Conservation (phyloP, 768 basidiomycete genomes). For the Agaricus subrufescens region DNA sequence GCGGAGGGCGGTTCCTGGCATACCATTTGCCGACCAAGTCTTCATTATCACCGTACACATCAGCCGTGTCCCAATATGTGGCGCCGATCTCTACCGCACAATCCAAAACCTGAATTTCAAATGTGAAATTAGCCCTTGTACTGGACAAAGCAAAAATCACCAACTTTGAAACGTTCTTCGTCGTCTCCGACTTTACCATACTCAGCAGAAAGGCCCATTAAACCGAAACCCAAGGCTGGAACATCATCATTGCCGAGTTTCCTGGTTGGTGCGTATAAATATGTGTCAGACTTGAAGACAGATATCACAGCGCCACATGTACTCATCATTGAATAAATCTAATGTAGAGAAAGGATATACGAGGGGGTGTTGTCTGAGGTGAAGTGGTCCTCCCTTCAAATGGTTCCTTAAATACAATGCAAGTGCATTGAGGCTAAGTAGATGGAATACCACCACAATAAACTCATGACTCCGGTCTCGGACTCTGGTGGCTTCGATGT, state of each 20-base stretch:
- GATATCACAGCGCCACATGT: too few relatives aligned
- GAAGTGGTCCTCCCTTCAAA: too few relatives aligned
- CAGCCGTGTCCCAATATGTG: conserved; percentile 46
- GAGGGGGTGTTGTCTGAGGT: too few relatives aligned
- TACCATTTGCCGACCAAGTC: conserved; percentile 39
- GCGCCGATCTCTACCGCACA: conserved; percentile 35
- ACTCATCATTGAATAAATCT: too few relatives aligned
- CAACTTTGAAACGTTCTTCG: conserved; percentile 50
- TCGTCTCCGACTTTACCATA: conserved; percentile 44
- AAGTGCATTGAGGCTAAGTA: too few relatives aligned
- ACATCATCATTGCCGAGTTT: conserved; percentile 42
- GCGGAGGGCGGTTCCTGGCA: background rate
- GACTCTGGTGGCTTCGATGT: too few relatives aligned
- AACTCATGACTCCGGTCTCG: too few relatives aligned
- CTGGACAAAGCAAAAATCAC: conserved; percentile 20
- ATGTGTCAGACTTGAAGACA: too few relatives aligned
- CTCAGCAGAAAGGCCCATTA: conserved; percentile 48
- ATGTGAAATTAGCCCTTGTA: background rate
- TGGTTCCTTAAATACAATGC: too few relatives aligned
- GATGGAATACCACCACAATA: too few relatives aligned
- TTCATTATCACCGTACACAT: conserved; percentile 27
- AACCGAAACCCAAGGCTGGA: conserved; percentile 51
- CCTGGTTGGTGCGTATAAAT: conserved; percentile 13
- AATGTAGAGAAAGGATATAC: too few relatives aligned
- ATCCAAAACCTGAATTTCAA: conserved; percentile 30